These are phyloP conservation scores for Globisporangium uncinulatum DNA, from an alignment of 352 stramenopile genomes.

Conservation along the genomic window DNA sequence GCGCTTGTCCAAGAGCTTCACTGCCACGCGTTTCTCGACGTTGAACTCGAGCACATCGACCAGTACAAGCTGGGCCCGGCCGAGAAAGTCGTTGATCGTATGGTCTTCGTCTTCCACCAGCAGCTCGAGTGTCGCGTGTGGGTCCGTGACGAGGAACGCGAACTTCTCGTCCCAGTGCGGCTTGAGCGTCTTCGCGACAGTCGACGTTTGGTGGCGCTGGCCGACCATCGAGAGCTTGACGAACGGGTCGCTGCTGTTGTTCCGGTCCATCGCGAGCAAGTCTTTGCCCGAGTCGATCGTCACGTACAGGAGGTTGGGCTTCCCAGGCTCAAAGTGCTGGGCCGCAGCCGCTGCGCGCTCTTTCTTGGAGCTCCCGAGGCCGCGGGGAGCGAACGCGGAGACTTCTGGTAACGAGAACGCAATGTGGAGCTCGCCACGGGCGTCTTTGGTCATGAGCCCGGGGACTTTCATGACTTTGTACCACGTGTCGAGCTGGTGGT, in stretches of 20 bases:
- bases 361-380: background rate
- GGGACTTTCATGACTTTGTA: conserved; percentile 45
- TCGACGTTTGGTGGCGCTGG: conserved; percentile 63
- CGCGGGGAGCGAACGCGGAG: background rate
- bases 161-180: conserved; percentile 75
- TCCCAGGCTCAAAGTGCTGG: conserved; percentile 7
- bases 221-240: conserved; percentile 73
- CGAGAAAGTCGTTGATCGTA: conserved; percentile 67
- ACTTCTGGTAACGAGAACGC: conserved; percentile 23
- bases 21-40: conserved; percentile 39
- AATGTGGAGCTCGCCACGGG: conserved; percentile 46
- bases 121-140: conserved; percentile 44
- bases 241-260: conserved; percentile 80
- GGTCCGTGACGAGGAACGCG: conserved; percentile 43
- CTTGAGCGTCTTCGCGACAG: conserved; percentile 64
- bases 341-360: background rate
- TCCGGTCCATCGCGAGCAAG: conserved; percentile 75
- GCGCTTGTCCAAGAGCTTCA: conserved; percentile 59
- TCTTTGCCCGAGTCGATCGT: conserved; percentile 67
- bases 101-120: conserved; percentile 62
- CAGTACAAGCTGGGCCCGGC: conserved; percentile 45
- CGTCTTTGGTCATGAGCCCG: conserved; percentile 44
- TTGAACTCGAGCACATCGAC: conserved; percentile 37
- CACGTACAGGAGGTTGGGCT: conserved; percentile 61
- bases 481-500: conserved; percentile 26